These are phyloP conservation scores for Acrocalymma vagum DNA, from an alignment of 2,329 filamentous ascomycete species.

Conservation along the genomic window DNA sequence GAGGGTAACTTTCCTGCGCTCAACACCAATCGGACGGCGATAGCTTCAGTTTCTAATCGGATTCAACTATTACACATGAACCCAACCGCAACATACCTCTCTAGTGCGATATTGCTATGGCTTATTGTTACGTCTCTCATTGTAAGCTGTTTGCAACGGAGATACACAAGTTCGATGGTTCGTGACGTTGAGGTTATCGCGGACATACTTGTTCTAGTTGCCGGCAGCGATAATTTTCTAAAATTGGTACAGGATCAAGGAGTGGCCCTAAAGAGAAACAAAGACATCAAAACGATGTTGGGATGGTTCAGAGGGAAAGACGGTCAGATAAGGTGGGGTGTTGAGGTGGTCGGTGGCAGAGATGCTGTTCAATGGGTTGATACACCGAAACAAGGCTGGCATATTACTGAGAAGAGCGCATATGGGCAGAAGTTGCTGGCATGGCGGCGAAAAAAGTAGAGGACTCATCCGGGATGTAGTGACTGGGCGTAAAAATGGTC, in stretches of 20 bases:
- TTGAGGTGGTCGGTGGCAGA: slow-evolving; percentile 30
- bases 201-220: slow-evolving; percentile 30
- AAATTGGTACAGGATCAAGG: slow-evolving; percentile 23
- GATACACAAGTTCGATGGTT: slow-evolving; percentile 20
- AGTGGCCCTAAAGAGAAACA: slow-evolving; percentile 14
- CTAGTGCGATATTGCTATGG: slow-evolving; percentile 25
- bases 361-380: slow-evolving; percentile 26
- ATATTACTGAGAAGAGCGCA: slow-evolving; percentile 6
- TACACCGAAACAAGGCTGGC: slow-evolving; percentile 10
- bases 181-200: slow-evolving; percentile 32
- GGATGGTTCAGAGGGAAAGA: slow-evolving; percentile 30
- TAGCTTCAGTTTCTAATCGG: slow-evolving; percentile 17
- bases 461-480: not conserved
- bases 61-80: slow-evolving; percentile 30
- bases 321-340: slow-evolving; percentile 27
- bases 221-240: slow-evolving; percentile 32
- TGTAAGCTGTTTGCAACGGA: slow-evolving; percentile 22
- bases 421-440: not conserved
- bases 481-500: not conserved
- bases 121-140: slow-evolving; percentile 24
- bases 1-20: slow-evolving; percentile 8
- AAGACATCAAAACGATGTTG: slow-evolving; percentile 20
- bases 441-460: not conserved
- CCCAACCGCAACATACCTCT: slow-evolving; percentile 24
- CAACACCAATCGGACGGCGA: slow-evolving; percentile 15